Percentiles rank a stretch among this genome's conserved stretches.
Conservation (phyloP, 345 rosid species). For the Sonneratia caseolaris region DNA sequence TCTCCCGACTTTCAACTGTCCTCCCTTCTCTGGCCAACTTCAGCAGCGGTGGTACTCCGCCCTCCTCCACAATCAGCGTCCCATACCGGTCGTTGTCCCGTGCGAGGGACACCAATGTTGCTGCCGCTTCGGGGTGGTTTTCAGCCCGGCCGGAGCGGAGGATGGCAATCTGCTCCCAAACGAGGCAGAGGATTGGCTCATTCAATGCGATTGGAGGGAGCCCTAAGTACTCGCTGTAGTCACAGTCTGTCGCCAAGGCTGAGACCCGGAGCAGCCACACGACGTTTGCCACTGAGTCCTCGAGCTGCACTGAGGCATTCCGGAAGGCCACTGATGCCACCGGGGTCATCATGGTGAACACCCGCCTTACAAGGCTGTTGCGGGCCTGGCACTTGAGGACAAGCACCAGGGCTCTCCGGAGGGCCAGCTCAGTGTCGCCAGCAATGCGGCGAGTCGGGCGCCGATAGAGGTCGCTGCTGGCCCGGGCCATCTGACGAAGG, state of each 20-base stretch:
- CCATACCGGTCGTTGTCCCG: conserved; percentile 72
- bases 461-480: conserved; percentile 60
- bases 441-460: conserved; percentile 71
- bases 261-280: conserved; percentile 73
- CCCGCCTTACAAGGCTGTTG: conserved; percentile 51
- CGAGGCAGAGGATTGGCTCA: conserved; percentile 73
- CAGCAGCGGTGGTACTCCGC: conserved; percentile 70
- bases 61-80: conserved; percentile 75
- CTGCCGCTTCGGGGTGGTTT: conserved; percentile 62
- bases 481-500: conserved; percentile 71
- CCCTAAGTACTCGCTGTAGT: conserved; percentile 55
- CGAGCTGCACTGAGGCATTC: conserved; percentile 54
- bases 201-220: conserved; percentile 80
- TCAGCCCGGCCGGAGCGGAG: conserved; percentile 53
- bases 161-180: conserved; percentile 82
- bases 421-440: conserved; percentile 68
- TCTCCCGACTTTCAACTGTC: conserved; percentile 59
- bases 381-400: conserved; percentile 53
- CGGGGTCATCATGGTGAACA: conserved; percentile 68
- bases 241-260: conserved; percentile 32
- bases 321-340: conserved; percentile 57
- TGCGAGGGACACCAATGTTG: conserved; percentile 68
- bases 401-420: conserved; percentile 50
- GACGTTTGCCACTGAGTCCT: conserved; percentile 71
- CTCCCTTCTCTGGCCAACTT: conserved; percentile 67